Base-by-base conservation (phyloP, 345 rosid genomes). In the Euphorbia lathyris region DNA sequence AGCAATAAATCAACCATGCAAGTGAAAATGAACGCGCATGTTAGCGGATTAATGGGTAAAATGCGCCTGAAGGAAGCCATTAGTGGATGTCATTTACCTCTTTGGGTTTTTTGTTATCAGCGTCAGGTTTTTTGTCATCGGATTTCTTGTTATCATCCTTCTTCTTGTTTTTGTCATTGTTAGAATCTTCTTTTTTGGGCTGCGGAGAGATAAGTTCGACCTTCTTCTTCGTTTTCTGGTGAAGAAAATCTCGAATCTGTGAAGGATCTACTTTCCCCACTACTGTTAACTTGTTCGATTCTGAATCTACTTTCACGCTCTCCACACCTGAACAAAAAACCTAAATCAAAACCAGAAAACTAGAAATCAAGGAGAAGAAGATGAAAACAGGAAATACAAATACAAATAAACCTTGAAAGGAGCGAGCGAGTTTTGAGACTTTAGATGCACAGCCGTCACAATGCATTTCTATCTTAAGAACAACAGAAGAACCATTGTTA, bases 371-470 rank as follows among this genome's bases (percentile, higher is more conserved):
- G 23, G 4, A 25, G 0, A 53, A 9, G 4, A 10, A 30, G 9
- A 42, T 5, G 12, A n/a, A 4, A n/a, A 12, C 58, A 5, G 10
- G 40, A 16, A 27, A 17, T 26, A 10, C 32, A 16, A 11, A 48
- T 34, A 5, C 2, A 8, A 40, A 4, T 6, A 0, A 83, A 95
- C 99, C 98, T 48, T 75, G 81, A 22, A 66, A 72, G 27, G 71
- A 60, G 38, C 80, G 89, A 63, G 84, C 68, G 7, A 72, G 36
- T 16, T 84, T 86, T 63, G 65, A 75, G 75, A 94, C 74, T 71
- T 84, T 90, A 32, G 83, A 65, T 29, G 89, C 88, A 40, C 99
- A 95, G 1, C 99, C 98, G 5, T 82, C 96, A 60, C 99, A 95
- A 62, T 90, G 90, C 88, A 88, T 88, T 34, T 92, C 92, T 0